Base-by-base conservation (phyloP, 1,284 basidiomycete genomes). In the Hemileia vastatrix region DNA sequence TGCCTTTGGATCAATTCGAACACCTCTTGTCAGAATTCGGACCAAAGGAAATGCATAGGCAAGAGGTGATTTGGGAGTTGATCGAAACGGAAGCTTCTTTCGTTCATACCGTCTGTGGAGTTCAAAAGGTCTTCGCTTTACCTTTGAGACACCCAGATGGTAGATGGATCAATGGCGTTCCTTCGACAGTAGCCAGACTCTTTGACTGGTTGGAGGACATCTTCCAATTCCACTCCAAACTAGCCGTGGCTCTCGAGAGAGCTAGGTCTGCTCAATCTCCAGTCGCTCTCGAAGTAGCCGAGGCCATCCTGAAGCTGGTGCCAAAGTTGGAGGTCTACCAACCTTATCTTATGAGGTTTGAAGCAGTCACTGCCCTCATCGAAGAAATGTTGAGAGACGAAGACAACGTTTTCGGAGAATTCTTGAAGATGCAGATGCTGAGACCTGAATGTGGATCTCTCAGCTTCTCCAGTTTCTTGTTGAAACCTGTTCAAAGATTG, bases 371-470 rank as follows among this genome's bases (percentile, higher is more conserved):
- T 1, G 77, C 79, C 6, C 71, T 80, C 57, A 82, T 90, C 40
- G 81, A 82, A 53, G 74, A 77, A 36, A 77, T 84, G 67, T 74
- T 83, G n/a, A 75, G 77, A 6, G 82, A 86, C 65, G 72, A 76
- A n/a, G 74, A 77, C 13, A 83, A 79, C 70, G 85, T 88, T 64
- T 88, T 94, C 77, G 88, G 87, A 1, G 86, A 90, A 72, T 93
- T 92, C 74, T 79, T 94, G 11, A 78, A 82, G n/a, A 55, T 15
- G 36, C 33, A 18, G 32, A 11, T 86, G 71, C 75, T 31, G 9
- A 27, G 9, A 18, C 15, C 27, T n/a, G 76, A 5, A 76, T 78
- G 9, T 27, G 82, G 82, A 64, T 79, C 79, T 54, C 83, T 84
- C 81, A 81, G 78, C 31, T 77, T 94, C 45, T 80, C 83, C 58